Evolutionary conservation across 495 filamentous ascomycete species (phyloP).

Genomic region (Penicillium goetzii): DNA sequence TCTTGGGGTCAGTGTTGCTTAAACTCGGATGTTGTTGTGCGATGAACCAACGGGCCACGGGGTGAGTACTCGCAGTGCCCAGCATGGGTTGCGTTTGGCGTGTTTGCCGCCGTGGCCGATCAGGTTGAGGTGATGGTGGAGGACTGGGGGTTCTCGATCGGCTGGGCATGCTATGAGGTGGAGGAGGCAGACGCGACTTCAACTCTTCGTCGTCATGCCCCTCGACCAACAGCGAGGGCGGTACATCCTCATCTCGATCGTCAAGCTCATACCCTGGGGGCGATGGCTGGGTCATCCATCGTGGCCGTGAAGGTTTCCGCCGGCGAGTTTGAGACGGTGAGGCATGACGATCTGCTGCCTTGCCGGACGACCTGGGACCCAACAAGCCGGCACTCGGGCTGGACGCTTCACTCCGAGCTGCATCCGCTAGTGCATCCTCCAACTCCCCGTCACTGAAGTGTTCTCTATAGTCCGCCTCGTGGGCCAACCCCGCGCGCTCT

Average conservation of each 20-base stretch:
- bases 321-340: conserved; percentile 30
- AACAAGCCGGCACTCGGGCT: conserved; percentile 57
- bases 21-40: conserved; percentile 46
- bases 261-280: conserved; percentile 55
- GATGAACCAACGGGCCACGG: conserved; percentile 39
- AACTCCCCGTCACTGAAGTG: conserved; percentile 74
- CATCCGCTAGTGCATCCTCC: conserved; percentile 66
- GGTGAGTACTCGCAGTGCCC: conserved; percentile 22
- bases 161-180: conserved; percentile 37
- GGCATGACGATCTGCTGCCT: conserved; percentile 17
- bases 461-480: conserved; percentile 68
- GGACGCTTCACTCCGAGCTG: conserved; percentile 61
- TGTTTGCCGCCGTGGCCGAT: conserved; percentile 69
- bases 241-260: conserved; percentile 91
- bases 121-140: conserved; percentile 55
- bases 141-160: conserved; percentile 31
- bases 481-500: conserved; percentile 64
- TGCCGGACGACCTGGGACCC: conserved; percentile 23
- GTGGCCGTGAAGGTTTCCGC: conserved; percentile 37
- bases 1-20: conserved; percentile 65
- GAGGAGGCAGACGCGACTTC: conserved; percentile 41
- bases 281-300: conserved; percentile 37
- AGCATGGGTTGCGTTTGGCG: conserved; percentile 63
- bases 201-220: conserved; percentile 45
- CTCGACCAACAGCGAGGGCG: conserved; percentile 84